Conservation (phyloP, 768 basidiomycete genomes). For the Russula brevipes region DNA sequence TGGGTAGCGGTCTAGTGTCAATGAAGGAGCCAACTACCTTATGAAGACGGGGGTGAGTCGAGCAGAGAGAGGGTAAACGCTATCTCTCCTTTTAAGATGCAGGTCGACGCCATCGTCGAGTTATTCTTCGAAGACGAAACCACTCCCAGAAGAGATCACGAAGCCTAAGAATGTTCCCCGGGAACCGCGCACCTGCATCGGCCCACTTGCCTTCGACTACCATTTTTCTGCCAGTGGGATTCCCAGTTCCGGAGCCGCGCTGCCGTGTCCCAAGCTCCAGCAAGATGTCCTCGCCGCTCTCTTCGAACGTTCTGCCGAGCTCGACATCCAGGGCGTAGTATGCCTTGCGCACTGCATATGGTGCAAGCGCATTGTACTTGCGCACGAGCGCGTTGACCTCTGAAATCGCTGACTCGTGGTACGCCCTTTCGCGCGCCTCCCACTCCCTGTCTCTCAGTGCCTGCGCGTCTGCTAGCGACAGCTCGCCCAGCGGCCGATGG, state of each 20-base stretch:
- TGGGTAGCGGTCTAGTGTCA: too few species aligned
- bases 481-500: constrained; percentile 38
- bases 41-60: too few species aligned
- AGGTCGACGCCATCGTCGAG: too few species aligned
- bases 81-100: too few species aligned
- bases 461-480: constrained; percentile 35
- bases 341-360: constrained; percentile 65
- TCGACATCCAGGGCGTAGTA: constrained; percentile 55
- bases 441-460: constrained; percentile 60
- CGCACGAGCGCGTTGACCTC: constrained; percentile 73
- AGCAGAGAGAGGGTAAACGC: too few species aligned
- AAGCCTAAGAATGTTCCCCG: background rate
- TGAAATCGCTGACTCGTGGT: constrained; percentile 62
- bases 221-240: too few species aligned
- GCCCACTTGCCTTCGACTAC: constrained; percentile 3
- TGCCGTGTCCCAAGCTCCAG: constrained; percentile 35
- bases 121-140: background rate
- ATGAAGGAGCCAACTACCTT: too few species aligned
- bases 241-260: background rate
- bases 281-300: constrained; percentile 49
- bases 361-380: constrained; percentile 76
- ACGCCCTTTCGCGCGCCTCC: constrained; percentile 60
- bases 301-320: constrained; percentile 49
- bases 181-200: background rate
- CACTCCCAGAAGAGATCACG: constrained; percentile 6